These are phyloP conservation scores for Dipodascus geniculatus DNA, from an alignment of 805 yeast species.

Conservation along the genomic window DNA sequence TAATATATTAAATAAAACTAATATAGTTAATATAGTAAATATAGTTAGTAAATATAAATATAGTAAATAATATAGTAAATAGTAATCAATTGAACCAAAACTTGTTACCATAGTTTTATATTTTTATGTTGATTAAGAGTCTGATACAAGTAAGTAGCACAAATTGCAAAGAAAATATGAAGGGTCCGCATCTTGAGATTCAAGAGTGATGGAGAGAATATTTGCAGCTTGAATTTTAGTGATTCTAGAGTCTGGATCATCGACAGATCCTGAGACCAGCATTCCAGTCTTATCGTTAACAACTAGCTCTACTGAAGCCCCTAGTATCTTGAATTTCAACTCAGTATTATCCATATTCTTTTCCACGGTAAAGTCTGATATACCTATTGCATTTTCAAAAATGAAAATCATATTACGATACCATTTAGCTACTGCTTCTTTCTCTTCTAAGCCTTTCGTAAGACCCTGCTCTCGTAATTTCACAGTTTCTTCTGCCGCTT, in stretches of 20 bases:
- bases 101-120: no score
- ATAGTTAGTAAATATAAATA: no score
- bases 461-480: conserved; percentile 9
- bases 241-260: background rate
- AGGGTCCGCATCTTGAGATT: background rate
- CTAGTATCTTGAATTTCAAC: background rate
- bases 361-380: background rate
- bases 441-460: conserved; percentile 8
- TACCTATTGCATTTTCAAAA: conserved; percentile 3
- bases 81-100: no score
- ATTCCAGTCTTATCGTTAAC: background rate
- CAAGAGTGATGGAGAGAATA: background rate
- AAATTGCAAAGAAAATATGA: background rate
- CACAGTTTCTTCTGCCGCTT: conserved; percentile 10
- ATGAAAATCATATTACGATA: conserved; percentile 11
- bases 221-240: background rate
- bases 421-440: conserved; percentile 14
- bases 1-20: no score
- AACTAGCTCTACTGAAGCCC: background rate
- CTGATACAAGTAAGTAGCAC: background rate
- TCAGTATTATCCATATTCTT: background rate
- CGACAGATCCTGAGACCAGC: background rate
- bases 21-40: no score
- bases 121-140: background rate
- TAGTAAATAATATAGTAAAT: no score